phyloP scores from a whole-genome alignment of 108 stramenopile species.

The Stephanodiscus minutulus region DNA sequence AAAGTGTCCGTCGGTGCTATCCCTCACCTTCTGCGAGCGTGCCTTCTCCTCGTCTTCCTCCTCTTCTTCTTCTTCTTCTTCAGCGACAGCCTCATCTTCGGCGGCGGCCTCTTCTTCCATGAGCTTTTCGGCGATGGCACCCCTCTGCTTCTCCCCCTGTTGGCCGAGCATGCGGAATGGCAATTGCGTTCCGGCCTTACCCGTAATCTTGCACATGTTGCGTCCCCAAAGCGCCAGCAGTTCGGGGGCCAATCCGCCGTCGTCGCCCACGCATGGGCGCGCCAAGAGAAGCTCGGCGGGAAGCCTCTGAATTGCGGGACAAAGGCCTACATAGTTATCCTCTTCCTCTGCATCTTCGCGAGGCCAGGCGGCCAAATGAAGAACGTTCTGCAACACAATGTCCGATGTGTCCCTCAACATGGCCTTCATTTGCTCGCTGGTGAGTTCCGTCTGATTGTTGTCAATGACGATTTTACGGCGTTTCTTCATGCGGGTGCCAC shows the following conservation, averaged over 20 bases:
- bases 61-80: too few relatives aligned
- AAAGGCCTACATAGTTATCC: conserved; percentile 13
- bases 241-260: conserved; percentile 68
- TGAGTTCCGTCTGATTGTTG: conserved; percentile 80
- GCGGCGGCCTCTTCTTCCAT: conserved; percentile 54
- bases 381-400: conserved; percentile 53
- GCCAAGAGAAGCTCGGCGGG: conserved; percentile 59
- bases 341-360: conserved; percentile 51
- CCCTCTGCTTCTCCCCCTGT: conserved; percentile 51
- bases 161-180: conserved; percentile 61
- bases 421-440: conserved; percentile 72
- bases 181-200: conserved; percentile 52
- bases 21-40: conserved; percentile 33
- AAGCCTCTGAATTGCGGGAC: conserved; percentile 29
- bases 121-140: conserved; percentile 38
- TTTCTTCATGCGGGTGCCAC: conserved; percentile 65
- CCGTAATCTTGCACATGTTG: conserved; percentile 62
- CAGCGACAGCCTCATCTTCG: conserved; percentile 56
- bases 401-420: conserved; percentile 81
- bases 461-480: conserved; percentile 83
- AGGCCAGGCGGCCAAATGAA: conserved; percentile 60
- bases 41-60: conserved; percentile 57
- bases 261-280: conserved; percentile 78
- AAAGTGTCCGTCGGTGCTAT: conserved; percentile 31
- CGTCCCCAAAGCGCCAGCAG: conserved; percentile 66